Percentiles rank a stretch among this genome's conserved stretches.
Evolutionary conservation across 225 moss, liverwort and hornwort genomes (phyloP).

Genomic region (Ulota crispa): DNA sequence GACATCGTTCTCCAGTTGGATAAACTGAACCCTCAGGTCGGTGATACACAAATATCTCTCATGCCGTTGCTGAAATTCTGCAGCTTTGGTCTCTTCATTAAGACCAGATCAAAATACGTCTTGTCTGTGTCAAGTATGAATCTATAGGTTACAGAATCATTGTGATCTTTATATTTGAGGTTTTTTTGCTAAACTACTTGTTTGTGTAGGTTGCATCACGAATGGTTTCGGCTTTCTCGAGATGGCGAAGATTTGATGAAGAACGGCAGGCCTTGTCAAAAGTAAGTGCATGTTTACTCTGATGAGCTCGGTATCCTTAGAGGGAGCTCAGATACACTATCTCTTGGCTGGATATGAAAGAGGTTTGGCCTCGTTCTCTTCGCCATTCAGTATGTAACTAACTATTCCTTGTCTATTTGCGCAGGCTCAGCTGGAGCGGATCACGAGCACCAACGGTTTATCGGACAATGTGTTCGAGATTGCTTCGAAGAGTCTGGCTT

Average conservation of each 20-base stretch:
- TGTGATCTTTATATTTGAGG: neutral
- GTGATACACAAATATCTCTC: neutral
- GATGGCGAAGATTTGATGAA: constrained; percentile 89
- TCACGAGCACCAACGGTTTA: constrained; percentile 66
- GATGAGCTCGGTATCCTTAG: neutral
- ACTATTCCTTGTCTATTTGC: neutral
- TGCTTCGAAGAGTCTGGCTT: constrained; percentile 86
- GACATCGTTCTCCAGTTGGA: constrained; percentile 88
- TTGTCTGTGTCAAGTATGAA: neutral
- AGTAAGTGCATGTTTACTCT: constrained; percentile 33
- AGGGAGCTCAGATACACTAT: neutral
- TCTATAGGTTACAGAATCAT: too few species aligned
- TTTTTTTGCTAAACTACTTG: neutral
- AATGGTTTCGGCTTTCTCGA: constrained; percentile 90
- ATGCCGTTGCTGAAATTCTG: neutral
- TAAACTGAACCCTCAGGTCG: constrained; percentile 92
- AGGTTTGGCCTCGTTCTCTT: neutral
- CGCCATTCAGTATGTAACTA: neutral
- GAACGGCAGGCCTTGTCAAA: constrained; percentile 69
- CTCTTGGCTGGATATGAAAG: neutral
- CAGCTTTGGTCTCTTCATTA: neutral
- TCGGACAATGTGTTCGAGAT: constrained; percentile 98
- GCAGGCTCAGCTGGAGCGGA: constrained; percentile 84
- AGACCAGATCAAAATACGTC: neutral
- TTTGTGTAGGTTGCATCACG: constrained; percentile 76